Percentiles rank a stretch among this genome's conserved stretches.
phyloP scores from a whole-genome alignment of 2,329 filamentous ascomycete genomes.

The Tolypocladium guangdongense region DNA sequence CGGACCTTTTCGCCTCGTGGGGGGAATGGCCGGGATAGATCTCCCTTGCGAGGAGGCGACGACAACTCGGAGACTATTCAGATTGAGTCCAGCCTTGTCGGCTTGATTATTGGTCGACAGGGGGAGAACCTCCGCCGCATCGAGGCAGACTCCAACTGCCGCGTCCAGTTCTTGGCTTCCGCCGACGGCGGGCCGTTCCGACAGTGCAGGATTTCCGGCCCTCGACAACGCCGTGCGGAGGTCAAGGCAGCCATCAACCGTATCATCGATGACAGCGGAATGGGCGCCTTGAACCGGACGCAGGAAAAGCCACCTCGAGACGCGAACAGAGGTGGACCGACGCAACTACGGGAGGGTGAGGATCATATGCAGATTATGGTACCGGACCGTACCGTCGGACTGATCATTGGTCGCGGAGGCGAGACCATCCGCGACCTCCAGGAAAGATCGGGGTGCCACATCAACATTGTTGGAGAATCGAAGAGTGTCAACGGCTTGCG shows the following conservation, averaged over 20 bases:
- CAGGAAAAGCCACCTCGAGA: conserved; percentile 28
- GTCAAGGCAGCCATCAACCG: conserved; percentile 76
- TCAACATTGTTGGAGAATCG: conserved; percentile 88
- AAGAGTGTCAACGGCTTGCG: conserved; percentile 86
- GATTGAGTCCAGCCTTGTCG: conserved; percentile 78
- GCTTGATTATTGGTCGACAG: conserved; percentile 81
- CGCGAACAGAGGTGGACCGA: conserved; percentile 24
- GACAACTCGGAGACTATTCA: conserved; percentile 73
- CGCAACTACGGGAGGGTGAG: conserved; percentile 62
- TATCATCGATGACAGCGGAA: conserved; percentile 69
- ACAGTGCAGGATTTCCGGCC: conserved; percentile 78
- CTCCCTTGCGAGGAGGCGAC: conserved; percentile 44
- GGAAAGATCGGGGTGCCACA: conserved; percentile 85
- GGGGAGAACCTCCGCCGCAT: conserved; percentile 83
- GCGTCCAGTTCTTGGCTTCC: conserved; percentile 79
- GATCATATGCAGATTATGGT: conserved; percentile 91
- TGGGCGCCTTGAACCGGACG: conserved; percentile 36
- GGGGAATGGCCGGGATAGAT: conserved; percentile 44
- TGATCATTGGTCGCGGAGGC: conserved; percentile 88
- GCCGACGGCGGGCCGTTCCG: conserved; percentile 63
- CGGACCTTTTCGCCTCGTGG: conserved; percentile 48
- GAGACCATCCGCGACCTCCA: conserved; percentile 90
- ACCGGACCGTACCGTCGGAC: conserved; percentile 79
- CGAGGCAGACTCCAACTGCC: conserved; percentile 69
- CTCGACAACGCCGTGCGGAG: conserved; percentile 57